phyloP scores from a whole-genome alignment of 2,329 filamentous ascomycete species.

The Aspergillus eucalypticola region DNA sequence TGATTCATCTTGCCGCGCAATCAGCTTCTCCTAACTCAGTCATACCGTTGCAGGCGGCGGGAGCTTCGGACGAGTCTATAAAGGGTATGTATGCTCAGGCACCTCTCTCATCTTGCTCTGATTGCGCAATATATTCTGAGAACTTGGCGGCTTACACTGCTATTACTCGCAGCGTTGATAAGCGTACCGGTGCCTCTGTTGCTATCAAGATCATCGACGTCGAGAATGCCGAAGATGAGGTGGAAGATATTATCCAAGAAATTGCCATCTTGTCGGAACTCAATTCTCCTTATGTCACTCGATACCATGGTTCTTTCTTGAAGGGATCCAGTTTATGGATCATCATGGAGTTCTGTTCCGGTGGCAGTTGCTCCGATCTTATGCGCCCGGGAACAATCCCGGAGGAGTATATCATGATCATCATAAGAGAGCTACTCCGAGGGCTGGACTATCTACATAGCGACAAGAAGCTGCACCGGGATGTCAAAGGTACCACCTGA shows the following conservation, averaged over 20 bases:
- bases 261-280: conserved; percentile 96
- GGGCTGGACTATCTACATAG: conserved; percentile 90
- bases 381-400: conserved; percentile 90
- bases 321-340: conserved; percentile 98
- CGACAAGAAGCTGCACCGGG: conserved; percentile 93
- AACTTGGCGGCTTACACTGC: conserved; percentile 5
- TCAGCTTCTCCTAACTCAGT: conserved; percentile 17
- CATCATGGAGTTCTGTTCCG: conserved; percentile 98
- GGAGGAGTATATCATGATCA: conserved; percentile 97
- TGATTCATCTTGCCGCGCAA: background rate
- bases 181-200: conserved; percentile 86
- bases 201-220: conserved; percentile 99
- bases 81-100: conserved; percentile 64
- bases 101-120: conserved; percentile 4
- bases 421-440: conserved; percentile 82
- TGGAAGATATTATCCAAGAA: conserved; percentile 98
- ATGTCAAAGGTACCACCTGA: conserved; percentile 76
- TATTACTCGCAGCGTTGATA: conserved; percentile 69
- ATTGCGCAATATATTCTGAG: background rate
- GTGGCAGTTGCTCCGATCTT: conserved; percentile 91
- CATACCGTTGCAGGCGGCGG: conserved; percentile 69
- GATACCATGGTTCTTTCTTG: conserved; percentile 95
- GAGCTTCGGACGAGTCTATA: conserved; percentile 98
- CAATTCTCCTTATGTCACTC: conserved; percentile 93
- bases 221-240: conserved; percentile 97